Evolutionary conservation across 2,329 filamentous ascomycete genomes (phyloP), one percentile per base, ranked within the genome.

Genomic region (Talaromyces atroroseus): DNA sequence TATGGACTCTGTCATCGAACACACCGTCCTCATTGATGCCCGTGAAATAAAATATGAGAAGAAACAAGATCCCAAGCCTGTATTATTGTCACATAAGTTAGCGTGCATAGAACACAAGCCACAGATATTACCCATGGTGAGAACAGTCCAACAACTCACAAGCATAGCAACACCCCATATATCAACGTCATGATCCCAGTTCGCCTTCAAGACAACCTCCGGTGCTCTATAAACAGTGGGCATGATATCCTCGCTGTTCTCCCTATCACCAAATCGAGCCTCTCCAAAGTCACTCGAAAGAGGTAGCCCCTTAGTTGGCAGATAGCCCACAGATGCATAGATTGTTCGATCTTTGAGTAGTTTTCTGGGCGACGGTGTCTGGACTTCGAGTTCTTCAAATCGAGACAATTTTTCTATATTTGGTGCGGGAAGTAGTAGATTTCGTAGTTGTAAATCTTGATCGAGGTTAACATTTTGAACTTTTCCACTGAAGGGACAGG

Each of bases 361-460:
- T 52, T 81, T 81, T 14, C 77, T 67, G 0, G 77, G 74, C 21
- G 56, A 68, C 0, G 78, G 78, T 5, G 63, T 16, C 5, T 65
- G 32, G 2, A 76, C 59, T 57, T 80, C 77, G 3, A 67, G 55
- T 26, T 77, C 56, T 60, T 75, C 73, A 34, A 79, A 75, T 3
- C 67, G 59, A 21, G 14, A 63, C 48, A 77, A 74, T 7, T 76
- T 68, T 0, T 76, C 66, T 49, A 78, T 73, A 0, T 54, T 48
- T 32, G 75, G 32, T 14, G 32, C 71, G 12, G 67, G 66, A 36
- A 78, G 68, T 68, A 80, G 74, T 40, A 80, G 74, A 49, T 80
- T 80, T 54, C 76, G 72, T 2, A 73, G 71, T 58, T 76, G 77
- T 26, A 80, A 75, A 62, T 74, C 72, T 75, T 47, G 49, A 40